These are phyloP conservation scores for Hibiscus syriacus DNA, from an alignment of 345 rosid genomes.

Conservation along the genomic window DNA sequence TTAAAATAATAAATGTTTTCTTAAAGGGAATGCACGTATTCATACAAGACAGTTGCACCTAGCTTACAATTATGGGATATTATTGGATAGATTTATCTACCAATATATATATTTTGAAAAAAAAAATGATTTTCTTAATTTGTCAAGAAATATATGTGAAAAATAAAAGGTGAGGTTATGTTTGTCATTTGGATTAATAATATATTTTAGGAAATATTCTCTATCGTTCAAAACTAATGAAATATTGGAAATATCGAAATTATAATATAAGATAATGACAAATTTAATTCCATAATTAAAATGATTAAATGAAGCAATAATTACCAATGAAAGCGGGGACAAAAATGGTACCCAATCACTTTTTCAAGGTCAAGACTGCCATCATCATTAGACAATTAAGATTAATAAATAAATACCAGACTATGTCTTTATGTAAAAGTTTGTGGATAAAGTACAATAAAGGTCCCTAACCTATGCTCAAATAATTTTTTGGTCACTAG, in stretches of 20 bases:
- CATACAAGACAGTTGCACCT: neutral
- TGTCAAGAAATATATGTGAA: neutral
- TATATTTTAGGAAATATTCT: neutral
- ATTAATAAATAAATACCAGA: no score
- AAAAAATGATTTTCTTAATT: neutral
- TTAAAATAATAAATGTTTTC: no score
- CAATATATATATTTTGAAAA: neutral
- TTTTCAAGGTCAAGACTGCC: constrained; percentile 8
- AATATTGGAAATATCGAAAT: neutral
- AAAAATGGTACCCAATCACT: neutral
- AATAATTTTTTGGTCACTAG: no score
- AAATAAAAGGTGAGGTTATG: neutral
- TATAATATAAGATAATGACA: neutral
- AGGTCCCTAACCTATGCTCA: no score
- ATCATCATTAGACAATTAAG: neutral
- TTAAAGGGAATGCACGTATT: neutral
- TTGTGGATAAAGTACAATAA: no score
- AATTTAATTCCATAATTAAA: neutral
- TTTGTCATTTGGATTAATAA: neutral
- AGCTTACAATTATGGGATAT: neutral
- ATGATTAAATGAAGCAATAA: neutral
- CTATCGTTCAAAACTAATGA: neutral
- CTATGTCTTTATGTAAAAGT: no score
- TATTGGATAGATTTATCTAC: neutral
- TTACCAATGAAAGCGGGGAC: neutral